Conservation (phyloP, 2,329 filamentous ascomycete genomes). For the Pezicula carpinea region DNA sequence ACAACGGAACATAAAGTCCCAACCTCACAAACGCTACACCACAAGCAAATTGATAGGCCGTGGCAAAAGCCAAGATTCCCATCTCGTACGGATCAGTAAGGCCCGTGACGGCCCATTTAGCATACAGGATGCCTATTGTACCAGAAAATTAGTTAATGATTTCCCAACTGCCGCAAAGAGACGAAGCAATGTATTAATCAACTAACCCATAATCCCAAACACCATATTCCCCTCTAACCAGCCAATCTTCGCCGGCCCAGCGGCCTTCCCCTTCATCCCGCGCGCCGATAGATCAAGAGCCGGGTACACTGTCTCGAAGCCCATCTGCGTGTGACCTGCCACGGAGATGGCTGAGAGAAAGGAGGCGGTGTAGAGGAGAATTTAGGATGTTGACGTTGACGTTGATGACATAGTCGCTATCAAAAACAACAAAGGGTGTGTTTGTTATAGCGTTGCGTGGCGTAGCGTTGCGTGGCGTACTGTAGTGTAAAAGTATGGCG, state of each 20-base stretch:
- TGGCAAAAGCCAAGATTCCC: background rate
- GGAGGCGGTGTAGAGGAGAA: constrained; percentile 11
- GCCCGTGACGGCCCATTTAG: background rate
- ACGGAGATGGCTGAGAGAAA: constrained; percentile 1
- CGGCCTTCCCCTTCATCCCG: constrained; percentile 5
- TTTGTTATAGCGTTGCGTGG: no score
- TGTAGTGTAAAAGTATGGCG: no score
- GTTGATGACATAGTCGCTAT: no score
- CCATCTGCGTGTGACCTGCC: constrained; percentile 15
- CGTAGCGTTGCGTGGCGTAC: no score
- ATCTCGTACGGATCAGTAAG: background rate
- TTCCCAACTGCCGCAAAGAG: no score
- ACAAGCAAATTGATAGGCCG: background rate
- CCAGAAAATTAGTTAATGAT: background rate
- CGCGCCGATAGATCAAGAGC: background rate
- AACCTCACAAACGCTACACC: background rate
- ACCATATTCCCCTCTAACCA: constrained; percentile 13
- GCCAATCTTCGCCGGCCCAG: constrained; percentile 9
- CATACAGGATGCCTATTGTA: background rate
- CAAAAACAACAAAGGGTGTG: no score
- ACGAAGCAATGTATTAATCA: background rate
- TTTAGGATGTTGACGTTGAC: constrained; percentile 4
- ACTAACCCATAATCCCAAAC: constrained; percentile 8
- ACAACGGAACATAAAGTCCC: background rate
- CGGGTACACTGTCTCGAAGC: constrained; percentile 11